These are phyloP conservation scores for Arxiozyma slooffiae DNA, from an alignment of 1,139 yeast genomes.

Conservation along the genomic window DNA sequence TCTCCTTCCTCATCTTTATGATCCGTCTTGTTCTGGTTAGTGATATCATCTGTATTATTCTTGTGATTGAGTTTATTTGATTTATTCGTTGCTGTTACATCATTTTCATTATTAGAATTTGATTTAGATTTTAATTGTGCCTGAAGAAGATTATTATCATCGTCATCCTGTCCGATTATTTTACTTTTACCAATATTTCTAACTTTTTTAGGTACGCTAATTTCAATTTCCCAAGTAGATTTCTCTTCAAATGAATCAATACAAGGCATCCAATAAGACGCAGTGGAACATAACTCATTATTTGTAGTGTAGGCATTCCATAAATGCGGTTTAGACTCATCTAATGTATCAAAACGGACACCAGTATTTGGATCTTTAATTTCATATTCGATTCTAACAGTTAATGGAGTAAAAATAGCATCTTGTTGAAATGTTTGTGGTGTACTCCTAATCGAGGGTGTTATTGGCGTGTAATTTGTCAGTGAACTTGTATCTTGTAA, in stretches of 20 bases:
- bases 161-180: conserved; percentile 34
- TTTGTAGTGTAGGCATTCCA: conserved; percentile 90
- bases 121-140: neutral
- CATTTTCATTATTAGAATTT: neutral
- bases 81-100: conserved; percentile 17
- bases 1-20: neutral
- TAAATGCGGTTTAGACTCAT: conserved; percentile 31
- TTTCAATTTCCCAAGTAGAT: conserved; percentile 84
- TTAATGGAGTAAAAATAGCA: conserved; percentile 59
- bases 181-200: conserved; percentile 54
- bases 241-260: conserved; percentile 82
- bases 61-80: conserved; percentile 14
- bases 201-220: conserved; percentile 71
- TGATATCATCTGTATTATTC: conserved; percentile 2
- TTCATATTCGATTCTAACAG: conserved; percentile 58
- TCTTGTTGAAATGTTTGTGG: conserved; percentile 34
- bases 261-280: conserved; percentile 96
- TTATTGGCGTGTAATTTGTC: conserved; percentile 39
- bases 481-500: conserved; percentile 45
- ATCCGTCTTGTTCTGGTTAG: neutral
- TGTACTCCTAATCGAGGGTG: conserved; percentile 33
- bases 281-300: conserved; percentile 65
- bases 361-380: conserved; percentile 66
- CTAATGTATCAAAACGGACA: conserved; percentile 46
- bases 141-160: neutral